Base-by-base conservation (phyloP, 805 yeast species). In the Pichia phayaonensis region DNA sequence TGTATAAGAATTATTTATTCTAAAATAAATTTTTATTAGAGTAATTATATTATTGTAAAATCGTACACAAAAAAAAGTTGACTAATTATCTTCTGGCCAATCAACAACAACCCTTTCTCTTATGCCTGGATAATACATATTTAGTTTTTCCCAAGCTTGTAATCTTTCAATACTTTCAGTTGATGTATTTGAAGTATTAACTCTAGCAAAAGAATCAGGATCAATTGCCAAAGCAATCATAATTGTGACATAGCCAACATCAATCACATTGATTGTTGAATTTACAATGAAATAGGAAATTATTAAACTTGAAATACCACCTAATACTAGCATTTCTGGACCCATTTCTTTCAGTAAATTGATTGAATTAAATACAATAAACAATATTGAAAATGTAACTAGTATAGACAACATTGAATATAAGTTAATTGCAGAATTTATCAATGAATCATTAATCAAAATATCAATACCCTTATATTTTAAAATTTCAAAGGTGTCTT, bases 401-500 rank as follows among this genome's bases (percentile, higher is more conserved):
- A 58, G 51, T 13, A 86, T 86, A 11, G 84, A 81, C 59, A 89
- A 80, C 44, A 85, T 63, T 0, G 94, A 70, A 61, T 84, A 90
- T 57, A 90, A 79, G n/a, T 83, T 79, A 55, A 90, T 69, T 0
- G 96, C 86, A 2, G 90, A 81, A 54, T 82, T 83, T 48, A 90
- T 82, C 54, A 90, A 74, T 56, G 88, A 84, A 66, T 90, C 96
- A 61, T 87, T 90, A 54, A 89, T 79, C 58, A 92, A 69, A 1
- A 94, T 90, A 65, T 86, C 90, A 65, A 87, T 73, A 34, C 97
- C 97, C 64, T 88, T 85, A 62, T 74, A 80, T 60, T 84, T 77
- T 57, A 90, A 66, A 67, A 90, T 73, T 59, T 80, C 79, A 80
- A 90, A 84, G 0, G 97, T 86, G 53, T 87, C 92, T 59, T 77